Evolutionary conservation across 768 basidiomycete genomes (phyloP), one percentile per base, ranked within the genome.

Genomic region (Rhizopogon salebrosus): DNA sequence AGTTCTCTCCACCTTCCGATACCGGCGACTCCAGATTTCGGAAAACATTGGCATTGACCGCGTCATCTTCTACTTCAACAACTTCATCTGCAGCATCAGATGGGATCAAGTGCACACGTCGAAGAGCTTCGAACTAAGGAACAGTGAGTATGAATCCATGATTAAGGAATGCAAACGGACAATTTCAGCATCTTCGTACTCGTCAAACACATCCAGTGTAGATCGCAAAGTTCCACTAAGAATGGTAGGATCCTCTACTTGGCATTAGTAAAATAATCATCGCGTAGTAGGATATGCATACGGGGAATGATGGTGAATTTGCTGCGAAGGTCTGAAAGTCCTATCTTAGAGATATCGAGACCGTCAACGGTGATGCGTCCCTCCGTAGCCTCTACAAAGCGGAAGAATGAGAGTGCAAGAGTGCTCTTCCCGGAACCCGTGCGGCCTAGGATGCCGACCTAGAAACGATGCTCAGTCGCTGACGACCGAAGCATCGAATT

Each of bases 1-100:
- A 93, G 71, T 93, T 95, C 18, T 95, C 92, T 16, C 89, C 90
- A 1, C 87, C 89, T 70, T 94, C 91, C 1, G 85, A 85, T 3
- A 91, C 87, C 7, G 76, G 58, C 0, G 83, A 86, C 55, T 92
- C 87, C 6, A 91, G 71, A 60, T 85, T 80, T 18, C 84, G 80
- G 79, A 90, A 90, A 3, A 89, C 80, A 54, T 92, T 92, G 27
- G 64, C 74, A 55, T 92, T 92, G 52, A 89, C 70, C 14, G 67
- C 72, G 7, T 76, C 73, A 11, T 16, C 66, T 6, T 64, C 57
- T 2, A 58, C 52, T 7, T 67, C 65, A 11, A 68, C 74, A 56
- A 79, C 79, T 27, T 70, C 78, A 1, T 72, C 64, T 3, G 70
- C 67, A 50, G 80, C 82, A 42, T 74, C 78, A 3, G 78, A 73